Conservation (phyloP, 2,329 filamentous ascomycete species). For the Neophaeococcomyces mojaviensis region DNA sequence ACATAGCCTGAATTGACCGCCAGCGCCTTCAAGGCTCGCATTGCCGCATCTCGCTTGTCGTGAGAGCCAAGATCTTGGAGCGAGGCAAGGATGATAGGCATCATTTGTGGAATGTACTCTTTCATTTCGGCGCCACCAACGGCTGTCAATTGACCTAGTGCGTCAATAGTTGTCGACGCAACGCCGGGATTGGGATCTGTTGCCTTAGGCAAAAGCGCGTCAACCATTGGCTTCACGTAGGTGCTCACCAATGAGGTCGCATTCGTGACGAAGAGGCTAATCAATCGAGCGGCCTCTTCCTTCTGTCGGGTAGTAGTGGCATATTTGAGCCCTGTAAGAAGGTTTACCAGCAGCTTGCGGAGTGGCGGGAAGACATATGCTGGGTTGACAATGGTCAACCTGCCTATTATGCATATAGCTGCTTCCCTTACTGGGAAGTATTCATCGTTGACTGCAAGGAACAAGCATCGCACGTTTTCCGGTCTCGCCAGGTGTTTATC, state of each 20-base stretch:
- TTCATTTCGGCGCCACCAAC: constrained; percentile 93
- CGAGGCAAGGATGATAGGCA: constrained; percentile 90
- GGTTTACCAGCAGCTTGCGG: constrained; percentile 88
- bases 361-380: constrained; percentile 96
- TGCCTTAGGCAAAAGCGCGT: constrained; percentile 87
- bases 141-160: constrained; percentile 86
- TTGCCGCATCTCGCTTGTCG: constrained; percentile 79
- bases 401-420: constrained; percentile 91
- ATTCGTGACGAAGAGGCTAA: constrained; percentile 87
- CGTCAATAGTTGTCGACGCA: constrained; percentile 87
- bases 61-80: constrained; percentile 90
- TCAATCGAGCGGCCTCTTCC: constrained; percentile 88
- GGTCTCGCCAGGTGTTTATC: constrained; percentile 95
- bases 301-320: constrained; percentile 91
- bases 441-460: constrained; percentile 93
- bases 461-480: constrained; percentile 91
- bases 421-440: constrained; percentile 88
- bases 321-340: constrained; percentile 92
- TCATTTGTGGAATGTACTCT: constrained; percentile 80
- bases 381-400: constrained; percentile 82
- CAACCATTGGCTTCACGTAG: constrained; percentile 94
- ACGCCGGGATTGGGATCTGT: constrained; percentile 78
- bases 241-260: constrained; percentile 89
- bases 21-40: constrained; percentile 83
- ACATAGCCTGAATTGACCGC: constrained; percentile 97